Evolutionary conservation across 1,284 basidiomycete genomes (phyloP).

Genomic region (Puccinia triticina): DNA sequence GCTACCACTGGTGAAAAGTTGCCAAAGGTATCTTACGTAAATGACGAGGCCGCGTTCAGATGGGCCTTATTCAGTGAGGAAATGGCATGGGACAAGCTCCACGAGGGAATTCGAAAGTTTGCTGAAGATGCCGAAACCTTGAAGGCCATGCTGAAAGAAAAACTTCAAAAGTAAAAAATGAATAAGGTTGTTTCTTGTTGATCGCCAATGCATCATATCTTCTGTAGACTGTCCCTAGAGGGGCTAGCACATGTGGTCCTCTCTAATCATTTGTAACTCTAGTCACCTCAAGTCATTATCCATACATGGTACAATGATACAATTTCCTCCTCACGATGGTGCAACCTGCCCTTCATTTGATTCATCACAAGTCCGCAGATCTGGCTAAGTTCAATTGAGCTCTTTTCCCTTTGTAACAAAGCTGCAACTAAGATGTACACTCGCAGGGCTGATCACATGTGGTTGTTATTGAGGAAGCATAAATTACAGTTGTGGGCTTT

Average conservation of each 20-base stretch:
- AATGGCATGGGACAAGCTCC: slow-evolving; percentile 62
- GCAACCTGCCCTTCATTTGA: too few species aligned
- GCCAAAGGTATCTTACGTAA: slow-evolving; percentile 80
- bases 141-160: slow-evolving; percentile 78
- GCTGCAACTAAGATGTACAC: too few species aligned
- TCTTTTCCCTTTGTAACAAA: too few species aligned
- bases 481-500: too few species aligned
- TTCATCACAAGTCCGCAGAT: too few species aligned
- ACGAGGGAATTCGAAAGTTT: slow-evolving; percentile 97
- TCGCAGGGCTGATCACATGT: too few species aligned
- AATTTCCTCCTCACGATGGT: too few species aligned
- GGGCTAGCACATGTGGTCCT: background rate
- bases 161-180: slow-evolving; percentile 64
- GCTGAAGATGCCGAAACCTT: slow-evolving; percentile 90
- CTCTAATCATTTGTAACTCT: background rate
- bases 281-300: background rate
- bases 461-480: too few species aligned
- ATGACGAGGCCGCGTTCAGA: slow-evolving; percentile 94
- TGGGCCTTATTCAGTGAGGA: slow-evolving; percentile 74
- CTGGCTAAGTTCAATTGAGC: too few species aligned
- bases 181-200: background rate
- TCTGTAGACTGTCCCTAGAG: background rate
- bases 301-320: background rate
- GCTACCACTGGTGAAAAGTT: slow-evolving; percentile 65
- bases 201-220: background rate